A percentile compares a stretch with the other conserved stretches of the same genome.
Evolutionary conservation across 2,329 filamentous ascomycete genomes (phyloP).

Genomic region (Xylariales sp.): DNA sequence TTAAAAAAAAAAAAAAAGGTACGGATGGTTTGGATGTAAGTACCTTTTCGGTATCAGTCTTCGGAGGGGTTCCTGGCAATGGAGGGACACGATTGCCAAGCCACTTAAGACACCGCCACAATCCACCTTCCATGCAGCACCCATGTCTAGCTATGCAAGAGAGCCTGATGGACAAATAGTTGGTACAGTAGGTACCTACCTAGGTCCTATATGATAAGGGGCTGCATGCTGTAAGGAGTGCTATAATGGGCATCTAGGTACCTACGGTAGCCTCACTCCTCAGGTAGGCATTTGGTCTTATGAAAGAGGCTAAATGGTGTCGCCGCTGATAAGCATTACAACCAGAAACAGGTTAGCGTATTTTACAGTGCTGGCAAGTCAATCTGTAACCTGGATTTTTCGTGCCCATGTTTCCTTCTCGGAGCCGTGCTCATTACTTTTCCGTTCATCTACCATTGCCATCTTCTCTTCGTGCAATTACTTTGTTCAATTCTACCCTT

Average conservation of each 20-base stretch:
- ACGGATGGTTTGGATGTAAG: constrained; percentile 3
- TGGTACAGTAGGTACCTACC: background rate
- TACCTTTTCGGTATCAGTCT: constrained; percentile 12
- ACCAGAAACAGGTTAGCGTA: constrained; percentile 33
- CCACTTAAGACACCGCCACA: constrained; percentile 28
- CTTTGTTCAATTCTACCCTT: constrained; percentile 27
- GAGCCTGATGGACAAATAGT: background rate
- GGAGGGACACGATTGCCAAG: constrained; percentile 28
- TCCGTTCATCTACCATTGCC: constrained; percentile 24
- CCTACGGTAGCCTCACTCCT: too few species aligned
- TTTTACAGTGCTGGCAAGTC: constrained; percentile 21
- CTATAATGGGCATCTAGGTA: background rate
- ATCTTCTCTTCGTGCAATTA: constrained; percentile 18
- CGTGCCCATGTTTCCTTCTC: constrained; percentile 38
- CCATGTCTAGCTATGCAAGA: too few species aligned
- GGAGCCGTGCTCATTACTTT: constrained; percentile 32
- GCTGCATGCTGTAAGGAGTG: constrained; percentile 8
- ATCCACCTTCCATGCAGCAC: constrained; percentile 1
- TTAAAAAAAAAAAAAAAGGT: background rate
- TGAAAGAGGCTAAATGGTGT: constrained; percentile 18
- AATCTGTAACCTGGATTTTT: constrained; percentile 41
- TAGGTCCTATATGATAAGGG: background rate
- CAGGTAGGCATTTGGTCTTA: background rate
- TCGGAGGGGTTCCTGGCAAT: constrained; percentile 27
- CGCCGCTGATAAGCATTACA: constrained; percentile 29